These are phyloP conservation scores for Polytrichum commune DNA, from an alignment of 225 moss, liverwort and hornwort genomes.

Conservation along the genomic window DNA sequence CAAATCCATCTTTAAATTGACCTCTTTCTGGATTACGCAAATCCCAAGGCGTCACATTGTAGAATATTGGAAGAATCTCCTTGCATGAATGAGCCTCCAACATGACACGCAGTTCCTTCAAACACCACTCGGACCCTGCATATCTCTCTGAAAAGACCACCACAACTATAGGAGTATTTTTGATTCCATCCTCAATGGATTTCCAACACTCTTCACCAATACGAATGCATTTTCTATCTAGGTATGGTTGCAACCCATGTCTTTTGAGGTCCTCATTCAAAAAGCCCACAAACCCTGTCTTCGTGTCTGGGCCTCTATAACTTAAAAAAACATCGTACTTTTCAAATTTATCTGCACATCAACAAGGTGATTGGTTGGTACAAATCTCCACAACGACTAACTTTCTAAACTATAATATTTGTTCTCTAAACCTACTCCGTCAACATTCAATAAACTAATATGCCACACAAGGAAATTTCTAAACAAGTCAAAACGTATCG, in stretches of 20 bases:
- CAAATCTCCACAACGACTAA: accelerated
- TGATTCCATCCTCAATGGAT: neutral
- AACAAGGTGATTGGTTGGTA: no score
- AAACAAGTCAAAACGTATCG: no score
- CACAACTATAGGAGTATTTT: neutral
- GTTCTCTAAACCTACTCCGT: no score
- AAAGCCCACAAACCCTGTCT: neutral
- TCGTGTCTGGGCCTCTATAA: neutral
- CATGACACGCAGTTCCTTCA: constrained; percentile 3
- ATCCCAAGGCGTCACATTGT: neutral
- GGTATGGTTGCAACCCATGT: neutral
- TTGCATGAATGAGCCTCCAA: neutral
- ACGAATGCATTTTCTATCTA: neutral
- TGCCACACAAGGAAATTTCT: no score
- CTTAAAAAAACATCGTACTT: neutral
- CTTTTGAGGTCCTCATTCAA: neutral
- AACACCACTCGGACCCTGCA: neutral
- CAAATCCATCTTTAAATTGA: neutral
- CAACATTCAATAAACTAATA: no score
- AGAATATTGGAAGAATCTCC: neutral
- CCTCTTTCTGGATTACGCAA: neutral
- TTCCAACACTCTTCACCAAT: neutral
- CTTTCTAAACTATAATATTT: no score
- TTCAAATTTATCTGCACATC: no score
- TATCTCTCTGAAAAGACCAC: neutral